Percentiles rank a stretch among this genome's conserved stretches.
phyloP scores from a whole-genome alignment of 2,329 filamentous ascomycete genomes.

The Aschersonia sp. region DNA sequence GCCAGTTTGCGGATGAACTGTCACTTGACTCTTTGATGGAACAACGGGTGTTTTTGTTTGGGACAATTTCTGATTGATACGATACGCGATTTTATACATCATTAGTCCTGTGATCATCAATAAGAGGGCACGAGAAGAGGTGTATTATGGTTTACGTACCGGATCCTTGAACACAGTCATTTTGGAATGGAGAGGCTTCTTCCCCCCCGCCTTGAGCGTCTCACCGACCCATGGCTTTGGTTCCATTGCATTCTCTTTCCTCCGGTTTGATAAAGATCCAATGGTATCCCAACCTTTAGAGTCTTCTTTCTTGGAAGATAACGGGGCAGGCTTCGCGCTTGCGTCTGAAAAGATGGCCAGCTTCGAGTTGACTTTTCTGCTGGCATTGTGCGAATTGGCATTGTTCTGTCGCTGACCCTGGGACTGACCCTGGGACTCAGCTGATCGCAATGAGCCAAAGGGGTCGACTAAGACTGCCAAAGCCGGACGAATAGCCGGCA shows the following conservation, averaged over 20 bases:
- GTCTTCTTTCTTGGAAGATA: conserved; percentile 34
- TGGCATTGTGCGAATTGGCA: conserved; percentile 30
- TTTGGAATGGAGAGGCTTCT: conserved; percentile 59
- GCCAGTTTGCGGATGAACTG: conserved; percentile 67
- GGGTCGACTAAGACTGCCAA: conserved; percentile 78
- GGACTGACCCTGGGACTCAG: conserved; percentile 56
- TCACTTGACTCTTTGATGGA: conserved; percentile 61
- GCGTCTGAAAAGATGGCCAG: conserved; percentile 83
- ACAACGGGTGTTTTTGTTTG: conserved; percentile 54
- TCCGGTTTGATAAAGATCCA: conserved; percentile 70
- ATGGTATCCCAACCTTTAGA: conserved; percentile 85
- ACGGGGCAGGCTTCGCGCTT: conserved; percentile 42
- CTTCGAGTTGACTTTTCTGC: conserved; percentile 62
- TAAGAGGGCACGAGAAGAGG: conserved; percentile 32
- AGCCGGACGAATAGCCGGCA: conserved; percentile 70
- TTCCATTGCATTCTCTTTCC: conserved; percentile 84
- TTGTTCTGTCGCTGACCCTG: conserved; percentile 45
- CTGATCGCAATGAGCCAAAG: conserved; percentile 44
- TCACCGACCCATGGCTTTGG: conserved; percentile 86
- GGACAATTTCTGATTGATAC: conserved; percentile 38
- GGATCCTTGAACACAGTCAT: conserved; percentile 89
- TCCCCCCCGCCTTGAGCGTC: conserved; percentile 75
- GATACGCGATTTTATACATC: conserved; percentile 30
- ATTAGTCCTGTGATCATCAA: conserved; percentile 99
- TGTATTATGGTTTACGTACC: conserved; percentile 38